These are phyloP conservation scores for Fusarium verrucosum DNA, from an alignment of 2,329 filamentous ascomycete species.

Conservation along the genomic window DNA sequence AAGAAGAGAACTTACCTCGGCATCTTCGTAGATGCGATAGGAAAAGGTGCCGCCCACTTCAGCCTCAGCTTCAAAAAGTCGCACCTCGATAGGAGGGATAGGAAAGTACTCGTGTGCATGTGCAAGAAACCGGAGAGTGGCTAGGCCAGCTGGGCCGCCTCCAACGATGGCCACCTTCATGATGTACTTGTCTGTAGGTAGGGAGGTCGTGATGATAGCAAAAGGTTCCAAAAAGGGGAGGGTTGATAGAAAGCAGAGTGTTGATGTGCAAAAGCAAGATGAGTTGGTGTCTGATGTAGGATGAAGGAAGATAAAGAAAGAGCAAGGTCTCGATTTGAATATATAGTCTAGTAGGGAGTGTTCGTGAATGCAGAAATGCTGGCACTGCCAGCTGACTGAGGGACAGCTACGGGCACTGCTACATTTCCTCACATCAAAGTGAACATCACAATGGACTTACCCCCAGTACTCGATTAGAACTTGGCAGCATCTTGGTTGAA, in stretches of 20 bases:
- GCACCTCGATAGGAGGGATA: conserved; percentile 51
- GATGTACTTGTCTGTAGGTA: neutral
- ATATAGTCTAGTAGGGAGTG: no score
- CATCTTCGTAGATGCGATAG: conserved; percentile 58
- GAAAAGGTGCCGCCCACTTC: conserved; percentile 59
- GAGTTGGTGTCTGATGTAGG: neutral
- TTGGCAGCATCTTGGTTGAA: neutral
- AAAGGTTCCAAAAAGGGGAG: neutral
- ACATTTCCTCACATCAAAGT: neutral
- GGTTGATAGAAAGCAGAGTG: neutral
- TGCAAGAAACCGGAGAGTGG: conserved; percentile 53
- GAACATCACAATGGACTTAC: no score
- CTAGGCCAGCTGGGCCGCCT: conserved; percentile 55
- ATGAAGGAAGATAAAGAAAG: neutral
- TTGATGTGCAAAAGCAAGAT: neutral
- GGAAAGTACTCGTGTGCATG: conserved; percentile 52
- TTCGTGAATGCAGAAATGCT: neutral
- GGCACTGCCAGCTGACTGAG: neutral
- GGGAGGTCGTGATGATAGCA: neutral
- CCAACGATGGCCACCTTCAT: conserved; percentile 56
- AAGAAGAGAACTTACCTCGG: conserved; percentile 48
- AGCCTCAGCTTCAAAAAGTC: conserved; percentile 56
- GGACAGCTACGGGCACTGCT: neutral
- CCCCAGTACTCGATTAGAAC: no score
- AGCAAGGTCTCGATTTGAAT: accelerated